Evolutionary conservation across 345 rosid species (phyloP), one percentile per base, ranked within the genome.

Genomic region (Salix arbutifolia): DNA sequence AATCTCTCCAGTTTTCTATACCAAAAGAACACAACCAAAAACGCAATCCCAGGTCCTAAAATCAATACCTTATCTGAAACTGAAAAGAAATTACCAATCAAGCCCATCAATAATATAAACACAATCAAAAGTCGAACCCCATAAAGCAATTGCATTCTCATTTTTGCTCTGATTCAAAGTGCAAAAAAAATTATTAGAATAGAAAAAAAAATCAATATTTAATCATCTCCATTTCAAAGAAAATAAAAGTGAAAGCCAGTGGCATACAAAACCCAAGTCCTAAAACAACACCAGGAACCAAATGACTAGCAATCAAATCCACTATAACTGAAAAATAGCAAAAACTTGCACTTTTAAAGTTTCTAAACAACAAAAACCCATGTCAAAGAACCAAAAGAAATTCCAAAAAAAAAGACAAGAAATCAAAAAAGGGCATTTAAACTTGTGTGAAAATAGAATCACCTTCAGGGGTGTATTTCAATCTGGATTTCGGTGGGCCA

Each of bases 381-480:
- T 31, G 50, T 37, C 65, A 64, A 74, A 65, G 74, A 56, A 16
- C 38, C 13, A 60, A 42, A 50, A 9, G 19, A 35, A 23, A 69
- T 70, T 30, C 10, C 13, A 10, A 56, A 19, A 10, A n/a, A 61
- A 31, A 5, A 52, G 37, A 21, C 5, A 21, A 52, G 37, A 26
- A 64, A 73, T 25, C 17, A 5, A 21, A 71, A 52, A 40, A 26
- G 9, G 31, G 33, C 25, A 73, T n/a, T 8, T 44, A 67, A 28
- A n/a, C 35, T 35, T 30, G 56, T 18, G 18, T 48, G 18, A 67
- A 30, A 37, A 58, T 56, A 42, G 46, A 75, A 82, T 42, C 38
- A 88, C 98, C 97, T 89, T 90, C 87, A 14, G 96, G 92, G 70
- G 93, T 92, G 30, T 74, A 78, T 86, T 80, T 92, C 84, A 84